phyloP scores from a whole-genome alignment of 805 yeast species.

The Candida endomychidarum region DNA sequence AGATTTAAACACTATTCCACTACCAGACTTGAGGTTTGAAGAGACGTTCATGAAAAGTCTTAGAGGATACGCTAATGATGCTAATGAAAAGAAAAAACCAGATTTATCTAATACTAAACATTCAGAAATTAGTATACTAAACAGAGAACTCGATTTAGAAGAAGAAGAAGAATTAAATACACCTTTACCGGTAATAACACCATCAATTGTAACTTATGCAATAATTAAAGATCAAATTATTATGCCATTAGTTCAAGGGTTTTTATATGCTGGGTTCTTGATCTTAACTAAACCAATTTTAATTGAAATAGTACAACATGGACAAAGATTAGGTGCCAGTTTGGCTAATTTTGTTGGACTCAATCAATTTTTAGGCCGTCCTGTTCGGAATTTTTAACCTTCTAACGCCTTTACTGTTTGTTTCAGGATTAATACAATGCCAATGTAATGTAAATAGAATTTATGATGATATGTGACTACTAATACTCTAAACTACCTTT shows the following conservation, averaged over 20 bases:
- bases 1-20: slow-evolving; percentile 15
- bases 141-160: slow-evolving; percentile 18
- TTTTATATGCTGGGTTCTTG: slow-evolving; percentile 44
- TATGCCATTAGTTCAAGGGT: slow-evolving; percentile 56
- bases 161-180: slow-evolving; percentile 13
- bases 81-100: slow-evolving; percentile 7
- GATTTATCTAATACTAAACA: slow-evolving; percentile 21
- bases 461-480: too few relatives aligned
- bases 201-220: slow-evolving; percentile 47
- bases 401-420: not conserved
- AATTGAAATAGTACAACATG: slow-evolving; percentile 21
- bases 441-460: too few relatives aligned
- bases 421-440: too few relatives aligned
- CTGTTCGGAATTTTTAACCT: not conserved
- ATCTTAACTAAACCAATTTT: slow-evolving; percentile 39
- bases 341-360: slow-evolving; percentile 13
- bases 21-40: slow-evolving; percentile 71
- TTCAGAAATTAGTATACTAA: slow-evolving; percentile 19
- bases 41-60: slow-evolving; percentile 49
- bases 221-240: slow-evolving; percentile 50
- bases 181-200: slow-evolving; percentile 43
- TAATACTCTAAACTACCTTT: too few relatives aligned
- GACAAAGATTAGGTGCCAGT: slow-evolving; percentile 26
- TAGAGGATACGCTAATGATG: slow-evolving; percentile 25
- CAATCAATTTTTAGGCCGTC: slow-evolving; percentile 4